Evolutionary conservation across 495 filamentous ascomycete species (phyloP), one percentile per base, ranked within the genome.

Genomic region (Hyphodiscus hymeniophilus): DNA sequence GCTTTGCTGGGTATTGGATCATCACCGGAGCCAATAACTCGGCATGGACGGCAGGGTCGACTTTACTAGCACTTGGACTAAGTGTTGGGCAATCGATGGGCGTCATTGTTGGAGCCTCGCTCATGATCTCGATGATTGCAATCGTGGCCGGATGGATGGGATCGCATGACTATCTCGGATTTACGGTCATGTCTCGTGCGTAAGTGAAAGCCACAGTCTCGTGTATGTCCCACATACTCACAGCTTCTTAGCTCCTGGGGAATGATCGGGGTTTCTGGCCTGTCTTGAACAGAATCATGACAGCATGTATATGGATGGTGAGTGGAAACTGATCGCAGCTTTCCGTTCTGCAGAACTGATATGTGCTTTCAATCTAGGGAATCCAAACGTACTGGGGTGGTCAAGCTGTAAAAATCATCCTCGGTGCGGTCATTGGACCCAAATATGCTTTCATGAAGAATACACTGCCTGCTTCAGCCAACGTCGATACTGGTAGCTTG

Each of bases 251-350:
- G 52, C 10, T 55, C 52, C 3, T 55, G 52, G 52, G 52, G 52
- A 40, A 55, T 55, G 52, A 50, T 55, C 21, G 88, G 88, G 81
- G 76, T 21, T 66, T 94, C 48, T 95, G 89, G 89, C 89, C 89
- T 1, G 82, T 95, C 3, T 79, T 96, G 52, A 94, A 94, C 58
- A 75, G 89, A 30, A 85, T 87, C 18, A 87, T 78, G 8, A 91
- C 94, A 77, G 84, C 88, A 17, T 79, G 84, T 64, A 74, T 88
- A 40, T 89, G 85, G 66, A 87, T 90, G 51, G 85, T 85, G 62
- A 84, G 84, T 17, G 67, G 80, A 54, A 88, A 82, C 55, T 78
- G 87, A 13, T 84, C 81, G 34, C 58, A 87, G 43, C 88, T 88
- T 82, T 83, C n/a, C n/a, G n/a, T 87, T 46, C 66, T 48, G 43